Conservation (phyloP, 2,329 filamentous ascomycete species). For the Fusarium pilosicola region DNA sequence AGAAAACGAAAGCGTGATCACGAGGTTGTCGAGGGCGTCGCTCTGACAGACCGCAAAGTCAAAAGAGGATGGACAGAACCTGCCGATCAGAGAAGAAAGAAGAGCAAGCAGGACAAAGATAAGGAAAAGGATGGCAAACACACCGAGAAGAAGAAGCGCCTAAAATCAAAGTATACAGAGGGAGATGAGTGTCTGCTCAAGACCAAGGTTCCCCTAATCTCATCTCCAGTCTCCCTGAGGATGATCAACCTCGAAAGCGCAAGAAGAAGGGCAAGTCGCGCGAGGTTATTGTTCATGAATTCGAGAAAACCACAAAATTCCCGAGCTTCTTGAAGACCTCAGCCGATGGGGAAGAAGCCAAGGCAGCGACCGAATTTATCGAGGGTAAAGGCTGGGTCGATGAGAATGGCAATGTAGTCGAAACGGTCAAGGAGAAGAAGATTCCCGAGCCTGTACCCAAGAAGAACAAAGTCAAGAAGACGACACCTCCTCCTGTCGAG, state of each 20-base stretch:
- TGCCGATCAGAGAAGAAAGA: conserved; percentile 58
- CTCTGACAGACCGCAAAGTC: conserved; percentile 79
- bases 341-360: conserved; percentile 42
- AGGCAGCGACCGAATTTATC: conserved; percentile 69
- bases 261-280: conserved; percentile 62
- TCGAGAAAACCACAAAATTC: conserved; percentile 83
- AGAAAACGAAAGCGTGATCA: conserved; percentile 63
- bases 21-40: conserved; percentile 71
- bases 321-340: conserved; percentile 79
- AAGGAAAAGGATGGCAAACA: conserved; percentile 59
- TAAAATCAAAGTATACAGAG: conserved; percentile 83
- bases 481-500: conserved; percentile 32
- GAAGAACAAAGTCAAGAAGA: conserved; percentile 41
- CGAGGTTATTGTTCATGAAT: conserved; percentile 85
- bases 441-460: conserved; percentile 25
- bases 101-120: conserved; percentile 59
- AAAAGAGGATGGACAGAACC: conserved; percentile 91
- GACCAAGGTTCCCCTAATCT: conserved; percentile 71
- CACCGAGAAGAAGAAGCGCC: conserved; percentile 66
- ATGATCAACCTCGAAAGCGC: conserved; percentile 63
- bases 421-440: conserved; percentile 59
- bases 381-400: conserved; percentile 92
- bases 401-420: conserved; percentile 78
- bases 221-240: conserved; percentile 55
- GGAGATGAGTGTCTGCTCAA: conserved; percentile 86